Percentiles rank a stretch among this genome's conserved stretches.
Conservation (phyloP, 345 rosid genomes). For the Hypericum androsaemum region DNA sequence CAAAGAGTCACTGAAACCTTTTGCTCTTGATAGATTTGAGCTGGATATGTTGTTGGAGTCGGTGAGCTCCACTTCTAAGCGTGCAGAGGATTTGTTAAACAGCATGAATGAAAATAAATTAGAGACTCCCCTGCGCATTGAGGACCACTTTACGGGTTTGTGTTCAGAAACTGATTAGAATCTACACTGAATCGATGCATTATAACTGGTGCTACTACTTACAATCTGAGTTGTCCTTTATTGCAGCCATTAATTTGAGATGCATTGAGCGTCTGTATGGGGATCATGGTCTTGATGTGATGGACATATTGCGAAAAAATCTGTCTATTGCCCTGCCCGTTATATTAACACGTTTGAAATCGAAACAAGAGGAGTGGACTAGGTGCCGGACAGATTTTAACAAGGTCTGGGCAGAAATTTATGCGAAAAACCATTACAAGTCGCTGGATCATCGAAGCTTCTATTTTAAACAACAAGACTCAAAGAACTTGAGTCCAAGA, state of each 20-base stretch:
- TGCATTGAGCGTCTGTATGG: conserved; percentile 41
- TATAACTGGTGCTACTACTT: background rate
- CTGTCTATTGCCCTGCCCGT: background rate
- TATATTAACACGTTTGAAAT: conserved; percentile 1
- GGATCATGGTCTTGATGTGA: conserved; percentile 45
- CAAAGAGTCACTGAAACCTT: too few species aligned
- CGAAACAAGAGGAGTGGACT: conserved; percentile 6
- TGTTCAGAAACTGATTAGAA: conserved; percentile 11
- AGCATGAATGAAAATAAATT: conserved; percentile 53
- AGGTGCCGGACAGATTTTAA: background rate
- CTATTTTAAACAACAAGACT: conserved; percentile 98
- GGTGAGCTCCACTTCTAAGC: conserved; percentile 76
- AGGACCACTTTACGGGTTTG: conserved; percentile 75
- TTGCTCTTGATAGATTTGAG: conserved; percentile 59
- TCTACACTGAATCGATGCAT: too few species aligned
- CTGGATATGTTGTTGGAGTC: conserved; percentile 96
- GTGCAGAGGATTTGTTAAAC: conserved; percentile 63
- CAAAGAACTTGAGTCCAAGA: conserved; percentile 87
- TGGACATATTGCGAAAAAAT: conserved; percentile 5
- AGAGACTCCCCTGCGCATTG: conserved; percentile 46
- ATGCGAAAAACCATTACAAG: conserved; percentile 44
- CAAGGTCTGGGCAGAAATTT: conserved; percentile 1
- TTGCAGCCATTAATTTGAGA: conserved; percentile 71
- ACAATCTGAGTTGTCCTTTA: conserved; percentile 7
- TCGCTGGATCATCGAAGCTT: conserved; percentile 99